Evolutionary conservation across 768 basidiomycete species (phyloP), one percentile per base, ranked within the genome.

Genomic region (Boletus sensibilis): DNA sequence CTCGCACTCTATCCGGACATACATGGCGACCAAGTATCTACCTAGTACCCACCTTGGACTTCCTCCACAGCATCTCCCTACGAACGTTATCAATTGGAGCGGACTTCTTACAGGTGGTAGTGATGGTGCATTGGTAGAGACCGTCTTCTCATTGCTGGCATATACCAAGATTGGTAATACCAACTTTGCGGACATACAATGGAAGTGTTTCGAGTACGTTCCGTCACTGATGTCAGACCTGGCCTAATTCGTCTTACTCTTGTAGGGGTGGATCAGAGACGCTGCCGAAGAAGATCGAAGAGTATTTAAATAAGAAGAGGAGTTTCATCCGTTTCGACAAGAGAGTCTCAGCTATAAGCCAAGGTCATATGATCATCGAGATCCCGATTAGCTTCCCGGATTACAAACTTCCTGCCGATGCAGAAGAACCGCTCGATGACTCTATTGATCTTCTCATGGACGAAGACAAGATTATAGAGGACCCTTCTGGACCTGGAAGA

Each of bases 51-150:
- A 47, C 45, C 52, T 69, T 27, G 43, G 42, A 5, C 44, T 68
- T 20, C 61, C 69, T 20, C 52, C 54, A 1, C 33, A 42, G 12
- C 52, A 64, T 39, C 63, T 64, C 39, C 38, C 55, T 18, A 53
- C 3, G 39, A 53, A 65, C 31, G 63, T 73, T 3, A 56, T 76
- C 35, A 68, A 74, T 55, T 77, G 58, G 49, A 60, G 60, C 10
- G n/a, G 8, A 18, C 21, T 53, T 13, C 27, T 59, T 18, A 49
- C 20, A 47, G n/a, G 9, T 33, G 16, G 12, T 3, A 1, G 12
- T n/a, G 43, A 58, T 6, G 2, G 1, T 14, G 27, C 46, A 7
- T 44, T 59, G n/a, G 12, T 20, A 43, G 41, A 43, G 16, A 1
- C 13, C 2, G 31, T 54, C 37, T 29, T 60, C 25, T 11, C 1